Evolutionary conservation across 2,329 filamentous ascomycete species (phyloP).

Genomic region (Botrytis fabae): DNA sequence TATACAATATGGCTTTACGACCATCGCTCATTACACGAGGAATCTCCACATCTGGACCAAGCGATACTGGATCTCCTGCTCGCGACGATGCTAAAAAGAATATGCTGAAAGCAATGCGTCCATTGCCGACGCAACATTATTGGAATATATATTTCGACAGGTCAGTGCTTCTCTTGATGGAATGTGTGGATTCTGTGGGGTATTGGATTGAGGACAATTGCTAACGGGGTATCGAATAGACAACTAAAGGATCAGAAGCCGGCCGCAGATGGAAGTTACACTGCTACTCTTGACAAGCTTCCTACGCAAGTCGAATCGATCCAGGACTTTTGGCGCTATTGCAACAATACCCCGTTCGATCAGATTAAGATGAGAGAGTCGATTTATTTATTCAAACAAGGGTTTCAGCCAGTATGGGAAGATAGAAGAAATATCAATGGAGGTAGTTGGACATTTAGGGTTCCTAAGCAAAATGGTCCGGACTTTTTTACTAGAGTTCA

Average conservation of each 20-base stretch:
- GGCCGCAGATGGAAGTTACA: constrained; percentile 41
- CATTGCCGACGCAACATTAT: constrained; percentile 76
- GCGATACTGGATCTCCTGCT: constrained; percentile 67
- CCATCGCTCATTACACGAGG: constrained; percentile 62
- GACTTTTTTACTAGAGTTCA: constrained; percentile 82
- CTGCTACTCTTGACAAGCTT: constrained; percentile 56
- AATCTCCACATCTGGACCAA: constrained; percentile 60
- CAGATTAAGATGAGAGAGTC: constrained; percentile 76
- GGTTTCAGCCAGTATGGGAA: constrained; percentile 77
- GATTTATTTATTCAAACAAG: constrained; percentile 77
- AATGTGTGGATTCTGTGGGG: constrained; percentile 3
- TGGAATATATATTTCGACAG: constrained; percentile 72
- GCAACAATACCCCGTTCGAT: constrained; percentile 77
- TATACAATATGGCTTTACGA: constrained; percentile 52
- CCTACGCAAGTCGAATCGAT: constrained; percentile 71
- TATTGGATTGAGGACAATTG: background rate
- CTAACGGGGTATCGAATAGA: constrained; percentile 26
- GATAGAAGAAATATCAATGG: constrained; percentile 84
- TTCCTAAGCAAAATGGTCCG: constrained; percentile 71
- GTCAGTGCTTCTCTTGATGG: constrained; percentile 40
- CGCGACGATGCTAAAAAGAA: constrained; percentile 82
- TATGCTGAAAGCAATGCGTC: constrained; percentile 71
- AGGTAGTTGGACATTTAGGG: constrained; percentile 89
- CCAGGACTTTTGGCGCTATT: constrained; percentile 82
- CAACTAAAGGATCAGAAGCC: constrained; percentile 40